phyloP scores from a whole-genome alignment of 192 early-diverging fungal species.

The Backusella psychrophila region DNA sequence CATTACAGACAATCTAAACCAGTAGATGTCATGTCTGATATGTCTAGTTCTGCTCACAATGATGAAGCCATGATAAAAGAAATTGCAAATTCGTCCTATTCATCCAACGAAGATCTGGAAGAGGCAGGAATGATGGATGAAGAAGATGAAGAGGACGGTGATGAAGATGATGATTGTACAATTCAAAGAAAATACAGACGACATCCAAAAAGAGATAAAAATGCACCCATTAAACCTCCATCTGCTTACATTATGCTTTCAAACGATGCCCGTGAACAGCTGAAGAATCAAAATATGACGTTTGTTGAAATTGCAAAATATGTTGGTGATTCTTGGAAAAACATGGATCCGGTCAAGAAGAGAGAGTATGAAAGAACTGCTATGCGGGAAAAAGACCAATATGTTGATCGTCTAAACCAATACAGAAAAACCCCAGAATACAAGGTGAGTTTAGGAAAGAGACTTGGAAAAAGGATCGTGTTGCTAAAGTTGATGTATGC shows the following conservation, averaged over 20 bases:
- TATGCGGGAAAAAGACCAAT: slow-evolving; percentile 32
- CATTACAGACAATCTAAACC: background rate
- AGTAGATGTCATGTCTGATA: background rate
- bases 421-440: slow-evolving; percentile 32
- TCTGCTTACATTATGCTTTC: slow-evolving; percentile 48
- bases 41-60: background rate
- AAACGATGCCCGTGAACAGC: slow-evolving; percentile 38
- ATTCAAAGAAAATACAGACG: slow-evolving; percentile 40
- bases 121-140: slow-evolving; percentile 3
- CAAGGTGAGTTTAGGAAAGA: slow-evolving; percentile 18
- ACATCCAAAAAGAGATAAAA: slow-evolving; percentile 42
- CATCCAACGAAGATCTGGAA: slow-evolving; percentile 14
- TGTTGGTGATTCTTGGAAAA: slow-evolving; percentile 43
- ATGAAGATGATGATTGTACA: background rate
- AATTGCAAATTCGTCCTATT: background rate
- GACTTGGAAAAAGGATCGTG: background rate
- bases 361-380: slow-evolving; percentile 29
- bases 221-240: slow-evolving; percentile 40
- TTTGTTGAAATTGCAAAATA: slow-evolving; percentile 41
- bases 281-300: slow-evolving; percentile 30
- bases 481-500: background rate
- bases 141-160: background rate
- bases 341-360: slow-evolving; percentile 21
- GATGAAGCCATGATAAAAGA: background rate
- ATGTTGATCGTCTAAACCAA: slow-evolving; percentile 12